These are phyloP conservation scores for Kurtzmaniella fragi DNA, from an alignment of 805 yeast species.

Conservation along the genomic window DNA sequence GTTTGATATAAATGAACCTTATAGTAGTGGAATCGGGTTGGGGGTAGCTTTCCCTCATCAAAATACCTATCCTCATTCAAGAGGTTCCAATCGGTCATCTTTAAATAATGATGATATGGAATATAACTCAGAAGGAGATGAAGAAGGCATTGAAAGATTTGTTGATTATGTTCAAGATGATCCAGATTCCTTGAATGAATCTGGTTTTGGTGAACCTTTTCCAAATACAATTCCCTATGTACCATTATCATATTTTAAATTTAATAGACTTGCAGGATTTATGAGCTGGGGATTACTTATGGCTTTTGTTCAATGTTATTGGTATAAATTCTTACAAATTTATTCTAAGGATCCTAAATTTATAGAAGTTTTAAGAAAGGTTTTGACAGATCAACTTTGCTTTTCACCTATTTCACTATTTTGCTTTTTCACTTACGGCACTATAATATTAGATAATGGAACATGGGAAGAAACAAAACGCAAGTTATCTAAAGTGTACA, in stretches of 20 bases:
- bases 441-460: slow-evolving; percentile 74
- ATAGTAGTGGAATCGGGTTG: slow-evolving; percentile 11
- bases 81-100: neutral
- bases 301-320: slow-evolving; percentile 78
- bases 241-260: slow-evolving; percentile 47
- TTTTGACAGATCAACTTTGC: slow-evolving; percentile 81
- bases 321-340: slow-evolving; percentile 79
- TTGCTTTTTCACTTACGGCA: slow-evolving; percentile 78
- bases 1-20: slow-evolving; percentile 14
- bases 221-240: slow-evolving; percentile 7
- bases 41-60: too few species aligned
- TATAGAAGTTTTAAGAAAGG: slow-evolving; percentile 80
- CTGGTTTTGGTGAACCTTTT: neutral
- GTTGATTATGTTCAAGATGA: slow-evolving; percentile 31
- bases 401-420: slow-evolving; percentile 84
- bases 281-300: slow-evolving; percentile 83
- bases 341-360: slow-evolving; percentile 80
- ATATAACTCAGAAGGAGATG: slow-evolving; percentile 8
- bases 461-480: slow-evolving; percentile 55
- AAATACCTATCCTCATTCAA: too few species aligned
- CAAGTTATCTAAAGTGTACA: slow-evolving; percentile 62
- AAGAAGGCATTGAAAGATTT: slow-evolving; percentile 18
- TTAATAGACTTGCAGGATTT: slow-evolving; percentile 70
- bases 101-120: slow-evolving; percentile 6
- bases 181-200: slow-evolving; percentile 12